Base-by-base conservation (phyloP, 129 eudicot genomes). In the Flaveria linearis region DNA sequence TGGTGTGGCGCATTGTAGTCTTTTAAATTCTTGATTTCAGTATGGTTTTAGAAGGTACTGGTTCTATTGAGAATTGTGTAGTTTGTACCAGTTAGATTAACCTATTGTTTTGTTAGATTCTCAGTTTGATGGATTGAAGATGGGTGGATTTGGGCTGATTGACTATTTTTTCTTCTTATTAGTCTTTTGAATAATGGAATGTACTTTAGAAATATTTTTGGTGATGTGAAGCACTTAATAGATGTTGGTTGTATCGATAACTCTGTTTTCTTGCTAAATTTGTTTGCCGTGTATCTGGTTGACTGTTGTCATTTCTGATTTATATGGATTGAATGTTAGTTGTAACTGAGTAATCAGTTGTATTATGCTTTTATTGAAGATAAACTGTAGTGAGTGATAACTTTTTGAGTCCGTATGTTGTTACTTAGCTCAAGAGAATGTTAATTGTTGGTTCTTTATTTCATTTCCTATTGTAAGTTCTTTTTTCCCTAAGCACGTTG, bases 201-300 rank as follows among this genome's bases (percentile, higher is more conserved):
- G 71, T 74, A 46, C 15, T 26, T 45, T 26, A 7, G 71, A 46
- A 62, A 11, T 75, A 26, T 63, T 26, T 61, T 74, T 10, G 49
- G 76, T 28, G 33, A 71, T 55, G 60, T 51, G 30, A 16, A 9
- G 75, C 15, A 47, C 43, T 70, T 42, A 69, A 0, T 47, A 39
- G 74, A 28, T 69, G 52, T 70, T 26, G 46, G 63, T 28, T 51
- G 49, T 30, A n/a, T 51, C n/a, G 63, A 51, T 28, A 26, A 16
- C 63, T 50, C 33, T 9, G 41, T 64, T 71, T 71, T 36, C 10
- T 51, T 52, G 50, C 28, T 28, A 8, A 28, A 28, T 51, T n/a
- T 51, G 49, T 71, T 30, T 71, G 49, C 17, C 64, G 53, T 71
- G 7, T 36, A 36, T 4, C 41, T 36, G 7, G 41, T 36, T 4